Evolutionary conservation across 2,329 filamentous ascomycete genomes (phyloP).

Genomic region (Botrytis galanthina): DNA sequence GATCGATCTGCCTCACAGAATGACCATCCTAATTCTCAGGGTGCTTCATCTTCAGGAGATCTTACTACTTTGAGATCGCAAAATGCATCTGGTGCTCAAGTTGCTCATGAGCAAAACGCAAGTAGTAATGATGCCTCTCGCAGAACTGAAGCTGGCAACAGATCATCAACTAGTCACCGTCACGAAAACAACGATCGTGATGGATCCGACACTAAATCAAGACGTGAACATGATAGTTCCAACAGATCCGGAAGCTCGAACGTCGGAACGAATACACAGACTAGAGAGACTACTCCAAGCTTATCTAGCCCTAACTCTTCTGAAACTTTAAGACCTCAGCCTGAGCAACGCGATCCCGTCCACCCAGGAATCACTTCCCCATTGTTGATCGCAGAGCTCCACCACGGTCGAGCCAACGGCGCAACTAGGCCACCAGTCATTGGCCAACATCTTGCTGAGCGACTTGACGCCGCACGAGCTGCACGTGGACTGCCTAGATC

Average conservation of each 20-base stretch:
- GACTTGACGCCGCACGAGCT: not conserved
- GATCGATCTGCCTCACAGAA: not conserved
- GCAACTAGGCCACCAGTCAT: not conserved
- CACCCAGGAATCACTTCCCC: not conserved
- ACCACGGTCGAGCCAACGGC: not conserved
- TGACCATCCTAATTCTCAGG: not conserved
- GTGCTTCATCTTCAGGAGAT: not conserved
- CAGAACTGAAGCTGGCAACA: not conserved
- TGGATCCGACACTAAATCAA: too few relatives aligned
- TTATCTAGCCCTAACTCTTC: not conserved
- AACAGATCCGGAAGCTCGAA: too few relatives aligned
- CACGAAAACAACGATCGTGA: not conserved
- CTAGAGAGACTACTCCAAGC: not conserved
- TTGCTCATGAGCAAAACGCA: not conserved
- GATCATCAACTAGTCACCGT: not conserved
- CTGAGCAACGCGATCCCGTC: not conserved
- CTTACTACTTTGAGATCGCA: not conserved
- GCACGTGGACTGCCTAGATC: not conserved
- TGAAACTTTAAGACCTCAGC: not conserved
- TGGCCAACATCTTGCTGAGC: not conserved
- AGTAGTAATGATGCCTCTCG: fast-evolving
- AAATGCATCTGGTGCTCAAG: not conserved
- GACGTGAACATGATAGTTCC: too few relatives aligned
- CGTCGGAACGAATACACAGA: not conserved
- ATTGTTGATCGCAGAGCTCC: not conserved